These are phyloP conservation scores for Eucalyptus marginata DNA, from an alignment of 345 rosid species.

Conservation along the genomic window DNA sequence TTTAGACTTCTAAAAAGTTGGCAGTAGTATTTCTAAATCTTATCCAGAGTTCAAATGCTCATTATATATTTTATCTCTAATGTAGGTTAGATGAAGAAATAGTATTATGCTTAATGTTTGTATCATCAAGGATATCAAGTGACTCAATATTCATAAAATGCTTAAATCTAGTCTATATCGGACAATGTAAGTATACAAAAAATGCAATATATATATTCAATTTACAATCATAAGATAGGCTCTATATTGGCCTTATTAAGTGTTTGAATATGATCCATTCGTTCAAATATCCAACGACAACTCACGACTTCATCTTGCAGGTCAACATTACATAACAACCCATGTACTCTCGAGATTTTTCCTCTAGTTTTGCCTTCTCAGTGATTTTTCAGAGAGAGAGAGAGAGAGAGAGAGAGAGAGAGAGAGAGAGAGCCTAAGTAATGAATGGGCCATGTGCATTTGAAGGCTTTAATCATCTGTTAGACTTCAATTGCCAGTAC, in stretches of 20 bases:
- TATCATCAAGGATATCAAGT: not conserved
- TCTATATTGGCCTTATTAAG: not conserved
- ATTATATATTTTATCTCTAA: not conserved
- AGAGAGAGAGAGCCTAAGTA: too few relatives aligned
- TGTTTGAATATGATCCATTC: not conserved
- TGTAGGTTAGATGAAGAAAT: not conserved
- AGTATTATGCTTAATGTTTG: not conserved
- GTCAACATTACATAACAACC: not conserved
- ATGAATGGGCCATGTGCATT: too few relatives aligned
- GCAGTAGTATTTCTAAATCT: accelerated
- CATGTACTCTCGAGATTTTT: not conserved
- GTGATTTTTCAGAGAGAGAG: too few relatives aligned
- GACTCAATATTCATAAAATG: not conserved
- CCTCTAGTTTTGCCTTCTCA: too few relatives aligned
- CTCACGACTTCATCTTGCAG: not conserved
- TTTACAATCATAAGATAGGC: not conserved
- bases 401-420: too few relatives aligned
- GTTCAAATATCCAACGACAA: not conserved
- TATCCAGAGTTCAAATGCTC: not conserved
- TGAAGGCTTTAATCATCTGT: too few relatives aligned
- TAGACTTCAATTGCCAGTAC: too few relatives aligned
- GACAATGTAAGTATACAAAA: not conserved
- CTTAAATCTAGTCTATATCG: not conserved
- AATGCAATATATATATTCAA: not conserved
- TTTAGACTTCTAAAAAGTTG: not conserved